phyloP scores from a whole-genome alignment of 179 eudicot genomes.

The Kewa caespitosa region DNA sequence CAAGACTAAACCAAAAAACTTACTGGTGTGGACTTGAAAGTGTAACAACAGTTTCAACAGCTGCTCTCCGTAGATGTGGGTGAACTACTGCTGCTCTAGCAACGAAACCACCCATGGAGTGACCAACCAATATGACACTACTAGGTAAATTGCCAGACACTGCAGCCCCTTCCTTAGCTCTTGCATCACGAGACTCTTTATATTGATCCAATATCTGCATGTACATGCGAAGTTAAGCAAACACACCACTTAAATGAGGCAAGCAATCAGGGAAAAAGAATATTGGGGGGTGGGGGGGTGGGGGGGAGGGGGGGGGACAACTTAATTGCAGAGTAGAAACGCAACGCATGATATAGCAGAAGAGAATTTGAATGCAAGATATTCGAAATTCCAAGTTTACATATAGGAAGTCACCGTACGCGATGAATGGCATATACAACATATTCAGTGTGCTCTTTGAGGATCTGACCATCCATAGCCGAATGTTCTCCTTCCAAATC shows the following conservation, averaged over 20 bases:
- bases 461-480: conserved; percentile 95
- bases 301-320: too few species aligned
- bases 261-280: conserved; percentile 4
- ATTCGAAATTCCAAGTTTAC: background rate
- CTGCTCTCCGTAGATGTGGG: conserved; percentile 70
- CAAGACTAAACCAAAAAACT: conserved; percentile 29
- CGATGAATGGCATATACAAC: conserved; percentile 95
- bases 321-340: background rate
- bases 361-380: background rate
- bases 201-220: conserved; percentile 86
- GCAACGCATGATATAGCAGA: background rate
- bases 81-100: conserved; percentile 93
- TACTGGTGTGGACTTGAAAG: conserved; percentile 98
- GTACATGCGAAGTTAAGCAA: conserved; percentile 16
- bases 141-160: conserved; percentile 53
- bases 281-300: too few species aligned
- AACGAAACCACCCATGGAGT: conserved; percentile 99
- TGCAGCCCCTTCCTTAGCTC: conserved; percentile 68
- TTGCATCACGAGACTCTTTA: conserved; percentile 73
- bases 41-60: conserved; percentile 87
- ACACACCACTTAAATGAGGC: conserved; percentile 7
- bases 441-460: conserved; percentile 92
- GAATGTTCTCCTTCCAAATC: conserved; percentile 99
- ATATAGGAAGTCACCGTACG: conserved; percentile 51
- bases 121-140: conserved; percentile 94